A percentile compares a stretch with the other conserved stretches of the same genome.
phyloP scores from a whole-genome alignment of 495 filamentous ascomycete species.

The Podospora appendiculata region DNA sequence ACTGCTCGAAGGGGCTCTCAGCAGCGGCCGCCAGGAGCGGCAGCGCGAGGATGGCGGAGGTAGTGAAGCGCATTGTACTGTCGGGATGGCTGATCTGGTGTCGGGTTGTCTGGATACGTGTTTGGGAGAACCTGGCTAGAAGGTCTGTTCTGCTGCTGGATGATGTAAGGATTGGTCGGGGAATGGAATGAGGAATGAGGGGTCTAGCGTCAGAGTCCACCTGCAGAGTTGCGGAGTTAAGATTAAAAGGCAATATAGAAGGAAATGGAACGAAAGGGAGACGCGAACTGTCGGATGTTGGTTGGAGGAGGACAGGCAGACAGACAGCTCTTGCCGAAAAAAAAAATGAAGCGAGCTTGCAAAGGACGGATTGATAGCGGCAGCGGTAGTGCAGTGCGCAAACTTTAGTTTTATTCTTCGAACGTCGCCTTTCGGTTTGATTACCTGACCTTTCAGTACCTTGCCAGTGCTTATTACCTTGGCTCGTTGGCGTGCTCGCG shows the following conservation, averaged over 20 bases:
- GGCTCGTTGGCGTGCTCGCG: too few species aligned
- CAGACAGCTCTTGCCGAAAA: too few species aligned
- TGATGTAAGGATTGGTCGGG: slow-evolving; percentile 11
- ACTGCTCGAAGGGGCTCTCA: slow-evolving; percentile 41
- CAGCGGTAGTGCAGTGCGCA: too few species aligned
- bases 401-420: too few species aligned
- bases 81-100: slow-evolving; percentile 1
- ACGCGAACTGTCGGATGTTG: too few species aligned
- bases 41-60: slow-evolving; percentile 53
- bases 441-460: too few species aligned
- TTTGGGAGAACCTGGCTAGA: neutral
- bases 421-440: too few species aligned
- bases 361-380: too few species aligned
- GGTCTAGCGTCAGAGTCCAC: slow-evolving; percentile 1
- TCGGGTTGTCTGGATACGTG: neutral
- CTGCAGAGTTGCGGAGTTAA: too few species aligned
- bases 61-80: slow-evolving; percentile 67
- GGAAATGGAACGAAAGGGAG: neutral
- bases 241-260: neutral
- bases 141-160: neutral
- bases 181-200: slow-evolving; percentile 1
- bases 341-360: too few species aligned
- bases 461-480: too few species aligned
- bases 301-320: too few species aligned
- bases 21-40: slow-evolving; percentile 60